These are phyloP conservation scores for Fusarium sororula DNA, from an alignment of 2,329 filamentous ascomycete genomes.

Conservation along the genomic window DNA sequence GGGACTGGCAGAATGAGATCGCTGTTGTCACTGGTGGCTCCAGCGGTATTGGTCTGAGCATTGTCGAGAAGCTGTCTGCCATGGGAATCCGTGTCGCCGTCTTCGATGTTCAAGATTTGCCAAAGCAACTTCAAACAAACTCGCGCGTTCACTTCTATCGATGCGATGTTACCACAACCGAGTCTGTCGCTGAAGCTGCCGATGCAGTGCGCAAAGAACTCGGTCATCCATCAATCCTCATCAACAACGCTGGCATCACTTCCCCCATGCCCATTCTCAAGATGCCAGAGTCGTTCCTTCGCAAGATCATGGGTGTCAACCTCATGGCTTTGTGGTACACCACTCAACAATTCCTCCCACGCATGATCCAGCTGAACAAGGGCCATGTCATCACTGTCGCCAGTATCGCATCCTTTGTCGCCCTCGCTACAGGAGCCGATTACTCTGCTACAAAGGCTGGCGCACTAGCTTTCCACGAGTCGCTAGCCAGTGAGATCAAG, in stretches of 20 bases:
- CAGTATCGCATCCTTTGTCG: constrained; percentile 68
- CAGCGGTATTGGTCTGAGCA: constrained; percentile 52
- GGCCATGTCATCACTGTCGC: constrained; percentile 78
- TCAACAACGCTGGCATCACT: constrained; percentile 75
- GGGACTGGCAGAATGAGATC: constrained; percentile 53
- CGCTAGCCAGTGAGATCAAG: constrained; percentile 63
- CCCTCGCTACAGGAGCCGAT: constrained; percentile 69
- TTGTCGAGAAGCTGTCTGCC: constrained; percentile 45
- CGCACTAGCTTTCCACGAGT: constrained; percentile 73
- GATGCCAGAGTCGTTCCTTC: constrained; percentile 63
- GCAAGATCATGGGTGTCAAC: constrained; percentile 75
- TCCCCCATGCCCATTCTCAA: constrained; percentile 68
- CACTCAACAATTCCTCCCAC: constrained; percentile 71
- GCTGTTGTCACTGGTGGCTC: constrained; percentile 57
- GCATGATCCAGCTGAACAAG: constrained; percentile 70
- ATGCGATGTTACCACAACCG: constrained; percentile 53
- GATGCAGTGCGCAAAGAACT: constrained; percentile 52
- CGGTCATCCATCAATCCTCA: constrained; percentile 72
- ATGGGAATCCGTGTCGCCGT: constrained; percentile 71
- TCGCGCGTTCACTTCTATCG: constrained; percentile 44
- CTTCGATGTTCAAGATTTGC: constrained; percentile 64
- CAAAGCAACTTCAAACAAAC: constrained; percentile 38
- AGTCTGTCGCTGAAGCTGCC: constrained; percentile 56
- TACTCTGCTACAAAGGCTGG: constrained; percentile 74
- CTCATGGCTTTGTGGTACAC: constrained; percentile 71